Conservation (phyloP, 768 basidiomycete species). For the Collybia sordida region DNA sequence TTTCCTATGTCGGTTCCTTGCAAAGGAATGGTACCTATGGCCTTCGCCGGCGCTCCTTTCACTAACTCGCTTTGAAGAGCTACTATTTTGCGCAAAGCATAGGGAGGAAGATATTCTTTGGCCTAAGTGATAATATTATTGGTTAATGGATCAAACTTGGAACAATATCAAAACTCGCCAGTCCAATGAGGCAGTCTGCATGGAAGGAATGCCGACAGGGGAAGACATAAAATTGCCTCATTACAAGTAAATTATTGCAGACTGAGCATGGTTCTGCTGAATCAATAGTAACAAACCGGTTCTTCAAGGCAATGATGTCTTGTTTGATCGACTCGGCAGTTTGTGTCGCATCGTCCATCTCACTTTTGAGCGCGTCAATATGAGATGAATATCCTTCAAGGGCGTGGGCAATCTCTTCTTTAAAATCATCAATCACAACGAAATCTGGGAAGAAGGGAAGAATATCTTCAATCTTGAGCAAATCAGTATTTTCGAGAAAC, state of each 20-base stretch:
- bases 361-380: conserved; percentile 84
- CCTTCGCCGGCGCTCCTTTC: conserved; percentile 37
- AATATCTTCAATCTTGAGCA: conserved; percentile 98
- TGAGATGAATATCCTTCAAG: conserved; percentile 92
- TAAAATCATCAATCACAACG: conserved; percentile 98
- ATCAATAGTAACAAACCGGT: conserved; percentile 91
- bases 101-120: conserved; percentile 86
- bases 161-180: conserved; percentile 56
- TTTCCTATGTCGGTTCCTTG: conserved; percentile 33
- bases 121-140: conserved; percentile 51
- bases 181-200: conserved; percentile 91
- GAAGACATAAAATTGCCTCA: conserved; percentile 96
- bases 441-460: conserved; percentile 99
- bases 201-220: conserved; percentile 98
- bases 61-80: conserved; percentile 84
- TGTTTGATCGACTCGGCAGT: conserved; percentile 92
- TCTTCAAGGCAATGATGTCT: conserved; percentile 82
- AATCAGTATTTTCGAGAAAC: conserved; percentile 90
- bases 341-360: conserved; percentile 95
- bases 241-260: conserved; percentile 75
- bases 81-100: conserved; percentile 81
- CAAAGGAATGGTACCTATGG: conserved; percentile 13
- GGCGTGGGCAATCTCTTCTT: conserved; percentile 96
- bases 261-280: conserved; percentile 82
- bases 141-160: conserved; percentile 9